A percentile compares a stretch with the other conserved stretches of the same genome.
These are phyloP conservation scores for Conoideocrella luteorostrata DNA, from an alignment of 2,329 filamentous ascomycete species.

Conservation along the genomic window DNA sequence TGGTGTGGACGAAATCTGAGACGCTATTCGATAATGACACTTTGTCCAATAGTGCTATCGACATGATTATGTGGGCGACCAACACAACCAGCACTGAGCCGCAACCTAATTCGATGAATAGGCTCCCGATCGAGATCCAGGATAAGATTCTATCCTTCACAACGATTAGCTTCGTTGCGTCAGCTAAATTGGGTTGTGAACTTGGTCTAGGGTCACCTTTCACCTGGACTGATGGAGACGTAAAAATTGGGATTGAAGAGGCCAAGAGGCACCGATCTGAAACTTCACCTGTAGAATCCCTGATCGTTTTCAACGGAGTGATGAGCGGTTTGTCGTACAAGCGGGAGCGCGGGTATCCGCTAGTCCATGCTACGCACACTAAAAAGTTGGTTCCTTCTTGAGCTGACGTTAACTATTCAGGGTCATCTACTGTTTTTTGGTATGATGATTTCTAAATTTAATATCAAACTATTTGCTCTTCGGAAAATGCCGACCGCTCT, in stretches of 20 bases:
- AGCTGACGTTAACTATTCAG: too few relatives aligned
- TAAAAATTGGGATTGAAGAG: slow-evolving; percentile 10
- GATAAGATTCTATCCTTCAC: slow-evolving; percentile 11
- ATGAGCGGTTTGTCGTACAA: slow-evolving; percentile 13
- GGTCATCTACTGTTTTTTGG: too few relatives aligned
- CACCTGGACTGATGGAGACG: slow-evolving; percentile 10
- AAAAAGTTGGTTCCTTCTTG: too few relatives aligned
- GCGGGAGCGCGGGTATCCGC: slow-evolving; percentile 4
- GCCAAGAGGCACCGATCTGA: slow-evolving; percentile 10
- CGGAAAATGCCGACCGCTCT: too few relatives aligned
- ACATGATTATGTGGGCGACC: slow-evolving; percentile 14
- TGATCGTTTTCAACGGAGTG: slow-evolving; percentile 10
- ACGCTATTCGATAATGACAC: slow-evolving; percentile 7
- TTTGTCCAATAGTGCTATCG: slow-evolving; percentile 11
- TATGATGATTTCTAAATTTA: too few relatives aligned
- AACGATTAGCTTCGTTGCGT: slow-evolving; percentile 6
- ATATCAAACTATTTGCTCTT: too few relatives aligned
- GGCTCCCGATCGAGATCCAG: slow-evolving; percentile 15
- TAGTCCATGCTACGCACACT: not conserved
- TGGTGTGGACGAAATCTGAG: slow-evolving; percentile 9
- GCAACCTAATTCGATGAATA: slow-evolving; percentile 6
- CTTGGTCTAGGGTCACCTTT: slow-evolving; percentile 10
- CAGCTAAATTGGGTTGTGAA: slow-evolving; percentile 11
- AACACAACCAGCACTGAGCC: slow-evolving; percentile 1
- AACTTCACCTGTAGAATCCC: slow-evolving; percentile 12